phyloP scores from a whole-genome alignment of 208 protist species.

The Acanthamoeba sp. region DNA sequence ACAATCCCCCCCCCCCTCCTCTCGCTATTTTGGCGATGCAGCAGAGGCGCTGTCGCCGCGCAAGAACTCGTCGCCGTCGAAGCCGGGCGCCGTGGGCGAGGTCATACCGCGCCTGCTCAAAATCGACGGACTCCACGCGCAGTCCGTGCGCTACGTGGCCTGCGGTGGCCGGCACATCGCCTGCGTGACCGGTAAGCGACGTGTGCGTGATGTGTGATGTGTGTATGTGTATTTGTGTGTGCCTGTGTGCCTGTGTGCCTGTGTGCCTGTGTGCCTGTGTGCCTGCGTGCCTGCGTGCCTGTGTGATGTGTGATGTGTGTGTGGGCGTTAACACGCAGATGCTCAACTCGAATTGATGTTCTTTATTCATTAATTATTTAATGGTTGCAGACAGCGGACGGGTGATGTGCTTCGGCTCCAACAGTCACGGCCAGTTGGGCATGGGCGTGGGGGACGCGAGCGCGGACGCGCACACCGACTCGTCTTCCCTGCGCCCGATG shows the following conservation, averaged over 20 bases:
- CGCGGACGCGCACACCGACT: neutral
- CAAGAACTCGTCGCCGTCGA: neutral
- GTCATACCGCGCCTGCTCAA: conserved; percentile 62
- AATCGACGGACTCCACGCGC: neutral
- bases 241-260: too few relatives aligned
- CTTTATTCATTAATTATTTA: too few relatives aligned
- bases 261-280: too few relatives aligned
- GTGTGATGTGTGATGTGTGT: too few relatives aligned
- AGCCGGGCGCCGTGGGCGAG: neutral
- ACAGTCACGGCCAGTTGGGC: conserved; percentile 39
- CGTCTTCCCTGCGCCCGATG: neutral
- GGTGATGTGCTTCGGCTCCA: conserved; percentile 36
- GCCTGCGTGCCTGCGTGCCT: too few relatives aligned
- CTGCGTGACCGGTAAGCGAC: conserved; percentile 40
- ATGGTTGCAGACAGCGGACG: conserved; percentile 20
- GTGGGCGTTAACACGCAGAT: too few relatives aligned
- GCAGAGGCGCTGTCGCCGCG: conserved; percentile 1
- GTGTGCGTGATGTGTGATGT: neutral
- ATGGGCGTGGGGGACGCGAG: conserved; percentile 29
- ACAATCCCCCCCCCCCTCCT: too few relatives aligned
- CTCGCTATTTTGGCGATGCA: neutral
- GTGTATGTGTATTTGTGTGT: too few relatives aligned
- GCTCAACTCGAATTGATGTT: too few relatives aligned
- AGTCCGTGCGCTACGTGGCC: conserved; percentile 45
- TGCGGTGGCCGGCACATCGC: conserved; percentile 21